Conservation (phyloP, 345 rosid genomes). For the Linum trigynum region DNA sequence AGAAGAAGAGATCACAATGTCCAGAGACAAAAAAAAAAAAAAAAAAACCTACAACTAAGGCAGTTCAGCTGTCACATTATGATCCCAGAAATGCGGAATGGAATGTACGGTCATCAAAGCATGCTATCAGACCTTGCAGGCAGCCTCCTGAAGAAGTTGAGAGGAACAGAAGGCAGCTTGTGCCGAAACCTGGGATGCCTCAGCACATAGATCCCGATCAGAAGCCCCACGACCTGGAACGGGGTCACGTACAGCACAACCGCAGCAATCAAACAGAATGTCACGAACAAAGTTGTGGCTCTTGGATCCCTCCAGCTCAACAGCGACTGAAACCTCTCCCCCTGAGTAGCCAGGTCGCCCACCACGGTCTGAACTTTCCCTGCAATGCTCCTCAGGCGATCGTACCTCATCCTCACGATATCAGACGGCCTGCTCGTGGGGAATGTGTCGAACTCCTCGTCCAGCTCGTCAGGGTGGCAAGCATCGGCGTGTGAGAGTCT, state of each 20-base stretch:
- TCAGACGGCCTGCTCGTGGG: constrained; percentile 1
- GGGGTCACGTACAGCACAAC: constrained; percentile 2
- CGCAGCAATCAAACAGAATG: constrained; percentile 4
- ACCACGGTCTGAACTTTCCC: constrained; percentile 5
- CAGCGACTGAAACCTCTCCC: constrained; percentile 2
- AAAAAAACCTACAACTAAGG: too few relatives aligned
- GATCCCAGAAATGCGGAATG: too few relatives aligned
- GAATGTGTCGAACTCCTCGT: constrained; percentile 1
- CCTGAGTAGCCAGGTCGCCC: background rate
- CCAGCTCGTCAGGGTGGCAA: constrained; percentile 1
- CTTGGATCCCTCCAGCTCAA: constrained; percentile 5
- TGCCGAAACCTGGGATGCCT: background rate
- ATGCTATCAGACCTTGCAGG: constrained; percentile 5
- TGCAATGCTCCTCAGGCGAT: background rate
- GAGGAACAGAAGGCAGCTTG: constrained; percentile 4
- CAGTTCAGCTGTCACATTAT: too few relatives aligned
- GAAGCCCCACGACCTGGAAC: background rate
- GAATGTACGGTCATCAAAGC: background rate
- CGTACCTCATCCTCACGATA: constrained; percentile 1
- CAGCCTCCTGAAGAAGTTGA: constrained; percentile 6
- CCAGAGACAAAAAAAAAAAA: background rate
- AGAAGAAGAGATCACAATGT: background rate
- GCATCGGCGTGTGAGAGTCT: constrained; percentile 2
- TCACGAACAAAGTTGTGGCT: constrained; percentile 1
- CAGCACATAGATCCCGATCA: constrained; percentile 2